Evolutionary conservation across 805 yeast species (phyloP).

Genomic region (Candida verbasci): DNA sequence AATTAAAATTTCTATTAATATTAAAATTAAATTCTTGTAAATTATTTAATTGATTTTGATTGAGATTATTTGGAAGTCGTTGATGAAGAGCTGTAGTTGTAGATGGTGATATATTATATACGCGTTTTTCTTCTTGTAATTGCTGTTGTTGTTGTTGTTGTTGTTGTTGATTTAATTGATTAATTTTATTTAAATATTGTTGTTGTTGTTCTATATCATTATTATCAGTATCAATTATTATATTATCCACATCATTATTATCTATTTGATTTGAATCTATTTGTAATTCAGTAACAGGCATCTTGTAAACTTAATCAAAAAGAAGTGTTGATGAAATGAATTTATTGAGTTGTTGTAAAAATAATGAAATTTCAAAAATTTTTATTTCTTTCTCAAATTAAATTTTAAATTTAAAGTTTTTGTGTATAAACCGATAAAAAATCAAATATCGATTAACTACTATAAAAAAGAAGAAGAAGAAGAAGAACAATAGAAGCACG

Average conservation of each 20-base stretch:
- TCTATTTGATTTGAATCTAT: background rate
- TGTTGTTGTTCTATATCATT: constrained; percentile 6
- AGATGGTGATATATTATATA: too few relatives aligned
- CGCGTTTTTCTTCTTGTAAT: too few relatives aligned
- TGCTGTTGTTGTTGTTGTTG: background rate
- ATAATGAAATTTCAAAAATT: too few relatives aligned
- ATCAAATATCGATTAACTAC: too few relatives aligned
- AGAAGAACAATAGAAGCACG: too few relatives aligned
- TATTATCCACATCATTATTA: too few relatives aligned
- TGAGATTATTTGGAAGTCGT: background rate
- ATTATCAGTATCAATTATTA: background rate
- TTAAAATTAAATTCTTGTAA: background rate
- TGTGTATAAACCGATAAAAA: too few relatives aligned
- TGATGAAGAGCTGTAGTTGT: background rate
- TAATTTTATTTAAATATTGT: constrained; percentile 5
- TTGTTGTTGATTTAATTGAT: constrained; percentile 4
- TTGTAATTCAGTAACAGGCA: background rate
- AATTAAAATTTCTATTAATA: background rate
- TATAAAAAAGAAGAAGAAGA: too few relatives aligned
- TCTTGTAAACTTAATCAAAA: too few relatives aligned
- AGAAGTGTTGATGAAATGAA: background rate
- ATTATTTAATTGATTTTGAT: background rate
- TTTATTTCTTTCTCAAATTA: too few relatives aligned
- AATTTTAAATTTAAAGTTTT: too few relatives aligned
- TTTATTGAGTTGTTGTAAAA: too few relatives aligned